Conservation (phyloP, 2,329 filamentous ascomycete species). For the Pseudogymnoascus sp. region DNA sequence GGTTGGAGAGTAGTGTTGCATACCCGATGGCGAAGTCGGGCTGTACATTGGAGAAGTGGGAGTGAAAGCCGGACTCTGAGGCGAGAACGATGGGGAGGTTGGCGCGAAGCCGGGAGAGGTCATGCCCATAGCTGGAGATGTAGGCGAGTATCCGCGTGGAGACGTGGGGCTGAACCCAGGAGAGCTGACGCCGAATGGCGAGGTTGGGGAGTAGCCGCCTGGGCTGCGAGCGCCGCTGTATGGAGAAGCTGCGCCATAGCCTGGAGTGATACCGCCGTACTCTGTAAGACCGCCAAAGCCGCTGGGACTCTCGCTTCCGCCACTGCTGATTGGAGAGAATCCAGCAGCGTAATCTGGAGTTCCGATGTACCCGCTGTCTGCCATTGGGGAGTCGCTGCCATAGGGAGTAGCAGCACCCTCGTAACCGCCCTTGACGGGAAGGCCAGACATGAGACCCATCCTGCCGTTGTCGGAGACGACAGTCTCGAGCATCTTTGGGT, state of each 20-base stretch:
- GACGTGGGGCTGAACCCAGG: constrained; percentile 46
- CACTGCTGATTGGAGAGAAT: constrained; percentile 70
- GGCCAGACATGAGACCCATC: constrained; percentile 71
- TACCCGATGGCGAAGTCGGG: constrained; percentile 21
- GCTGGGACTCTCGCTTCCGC: constrained; percentile 60
- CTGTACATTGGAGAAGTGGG: constrained; percentile 19
- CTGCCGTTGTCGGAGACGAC: constrained; percentile 88
- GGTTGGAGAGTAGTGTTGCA: constrained; percentile 20
- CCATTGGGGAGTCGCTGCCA: constrained; percentile 74
- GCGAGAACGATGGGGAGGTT: constrained; percentile 68
- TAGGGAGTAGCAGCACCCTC: constrained; percentile 91
- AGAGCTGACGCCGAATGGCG: constrained; percentile 31
- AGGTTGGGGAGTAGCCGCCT: constrained; percentile 37
- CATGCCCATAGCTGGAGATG: constrained; percentile 33
- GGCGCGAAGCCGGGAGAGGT: constrained; percentile 67
- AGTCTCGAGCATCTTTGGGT: constrained; percentile 91
- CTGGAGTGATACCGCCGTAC: constrained; percentile 42
- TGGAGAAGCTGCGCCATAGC: constrained; percentile 50
- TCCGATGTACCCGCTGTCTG: constrained; percentile 58
- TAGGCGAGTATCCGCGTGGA: constrained; percentile 56
- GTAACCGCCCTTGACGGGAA: constrained; percentile 66
- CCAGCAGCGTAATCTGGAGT: constrained; percentile 50
- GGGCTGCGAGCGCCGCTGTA: constrained; percentile 56
- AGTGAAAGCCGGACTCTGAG: constrained; percentile 37
- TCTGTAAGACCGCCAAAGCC: constrained; percentile 53